Base-by-base conservation (phyloP, 192 early-diverging fungal species). In the Coemansia sp. region DNA sequence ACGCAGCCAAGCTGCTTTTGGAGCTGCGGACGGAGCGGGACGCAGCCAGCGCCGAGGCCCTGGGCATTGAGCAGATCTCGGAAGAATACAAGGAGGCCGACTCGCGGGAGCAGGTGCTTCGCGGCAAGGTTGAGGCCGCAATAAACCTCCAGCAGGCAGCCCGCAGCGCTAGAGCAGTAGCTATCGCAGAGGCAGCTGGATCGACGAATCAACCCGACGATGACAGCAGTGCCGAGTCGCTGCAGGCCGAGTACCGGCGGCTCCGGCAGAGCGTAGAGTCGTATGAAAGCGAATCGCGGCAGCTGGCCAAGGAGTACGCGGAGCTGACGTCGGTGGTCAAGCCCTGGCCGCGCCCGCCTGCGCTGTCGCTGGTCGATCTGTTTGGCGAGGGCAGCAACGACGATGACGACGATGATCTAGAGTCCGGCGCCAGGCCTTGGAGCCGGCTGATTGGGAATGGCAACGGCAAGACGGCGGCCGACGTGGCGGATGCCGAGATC, bases 21-120 rank as follows among this genome's bases (percentile, higher is more conserved):
- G 70, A 74, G 45, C 50, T 74, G 23, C 40, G 64, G 3, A n/a
- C 41, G 0, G 70, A 74, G 48, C 57, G 58, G 40, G 70, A 61
- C 23, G 16, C 39, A 9, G 47, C 51, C 26, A 19, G 50, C 25
- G 21, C 13, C 17, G 25, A 32, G 8, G 57, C 58, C 1, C 27
- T 11, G 10, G 37, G 28, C 12, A 31, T 46, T 18, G 27, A 41
- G 10, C 33, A 11, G 1, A 38, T 64, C 4, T 41, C 21, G 2
- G 32, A n/a, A 11, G 20, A 59, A 36, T 51, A 42, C 38, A 37
- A 14, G 1, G 25, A 32, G 3, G 55, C 46, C 7, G 37, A 28
- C 12, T 20, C 19, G 11, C 42, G 28, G 20, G 68, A 63, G 55
- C 9, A 9, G 9, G 20, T 16, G 22, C 52, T 71, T 25, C 44